Conservation (phyloP, 345 rosid genomes). For the Moricandia arvensis region DNA sequence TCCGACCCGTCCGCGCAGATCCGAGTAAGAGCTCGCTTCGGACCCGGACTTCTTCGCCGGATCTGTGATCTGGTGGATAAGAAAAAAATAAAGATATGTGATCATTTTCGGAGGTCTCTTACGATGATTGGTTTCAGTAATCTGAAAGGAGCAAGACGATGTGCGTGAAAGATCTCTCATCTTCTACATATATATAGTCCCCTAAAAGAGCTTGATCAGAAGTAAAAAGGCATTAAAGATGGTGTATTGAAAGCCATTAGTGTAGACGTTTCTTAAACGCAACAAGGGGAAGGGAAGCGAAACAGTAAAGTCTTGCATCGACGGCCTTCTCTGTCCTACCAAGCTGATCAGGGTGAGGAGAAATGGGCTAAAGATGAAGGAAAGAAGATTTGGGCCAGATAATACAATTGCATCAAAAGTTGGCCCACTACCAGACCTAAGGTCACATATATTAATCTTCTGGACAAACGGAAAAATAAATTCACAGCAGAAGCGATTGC, state of each 20-base stretch:
- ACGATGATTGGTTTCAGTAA: neutral
- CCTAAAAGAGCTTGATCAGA: too few relatives aligned
- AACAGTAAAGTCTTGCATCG: neutral
- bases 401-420: too few relatives aligned
- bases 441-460: too few relatives aligned
- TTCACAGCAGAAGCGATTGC: too few relatives aligned
- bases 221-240: neutral
- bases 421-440: too few relatives aligned
- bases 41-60: conserved; percentile 12
- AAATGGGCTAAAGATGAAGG: neutral
- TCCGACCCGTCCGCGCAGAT: neutral
- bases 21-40: too few relatives aligned
- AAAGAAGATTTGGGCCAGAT: neutral
- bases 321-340: neutral
- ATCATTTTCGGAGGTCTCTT: neutral
- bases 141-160: neutral
- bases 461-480: too few relatives aligned
- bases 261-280: too few relatives aligned
- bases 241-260: too few relatives aligned
- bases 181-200: neutral
- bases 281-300: neutral
- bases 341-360: neutral
- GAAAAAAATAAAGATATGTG: neutral
- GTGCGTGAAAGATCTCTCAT: neutral
- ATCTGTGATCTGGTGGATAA: too few relatives aligned